These are phyloP conservation scores for Aspergillus ellipticus DNA, from an alignment of 495 filamentous ascomycete genomes.

Conservation along the genomic window DNA sequence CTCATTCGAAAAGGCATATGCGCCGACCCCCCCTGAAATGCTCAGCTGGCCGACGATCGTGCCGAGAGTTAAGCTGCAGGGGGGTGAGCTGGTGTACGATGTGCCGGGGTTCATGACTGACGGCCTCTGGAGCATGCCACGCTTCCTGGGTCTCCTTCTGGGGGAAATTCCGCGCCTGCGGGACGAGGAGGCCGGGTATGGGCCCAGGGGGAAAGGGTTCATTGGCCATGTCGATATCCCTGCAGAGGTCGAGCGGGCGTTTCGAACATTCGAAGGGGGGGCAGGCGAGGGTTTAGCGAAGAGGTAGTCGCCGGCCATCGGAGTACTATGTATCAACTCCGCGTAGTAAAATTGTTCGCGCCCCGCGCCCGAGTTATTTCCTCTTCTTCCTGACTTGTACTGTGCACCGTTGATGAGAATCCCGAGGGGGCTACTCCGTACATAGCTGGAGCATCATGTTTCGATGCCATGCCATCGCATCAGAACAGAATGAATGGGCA, in stretches of 20 bases:
- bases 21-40: slow-evolving; percentile 17
- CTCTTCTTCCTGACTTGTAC: no score
- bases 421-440: no score
- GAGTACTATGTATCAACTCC: neutral
- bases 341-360: no score
- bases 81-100: slow-evolving; percentile 12
- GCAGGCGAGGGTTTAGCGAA: neutral
- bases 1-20: slow-evolving; percentile 30
- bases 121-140: slow-evolving; percentile 21
- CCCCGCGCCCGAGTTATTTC: no score
- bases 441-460: no score
- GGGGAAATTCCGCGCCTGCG: slow-evolving; percentile 33
- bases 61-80: slow-evolving; percentile 17
- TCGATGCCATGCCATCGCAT: no score
- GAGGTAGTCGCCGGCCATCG: neutral
- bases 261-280: slow-evolving; percentile 12
- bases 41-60: slow-evolving; percentile 31
- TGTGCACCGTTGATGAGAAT: no score
- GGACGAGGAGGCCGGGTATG: slow-evolving; percentile 35
- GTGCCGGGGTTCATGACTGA: neutral
- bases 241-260: slow-evolving; percentile 22
- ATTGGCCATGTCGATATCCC: slow-evolving; percentile 37
- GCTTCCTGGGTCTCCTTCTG: slow-evolving; percentile 29
- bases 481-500: no score
- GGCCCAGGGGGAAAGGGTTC: slow-evolving; percentile 31